Base-by-base conservation (phyloP, 2,329 filamentous ascomycete genomes). In the Microdochium nivale region DNA sequence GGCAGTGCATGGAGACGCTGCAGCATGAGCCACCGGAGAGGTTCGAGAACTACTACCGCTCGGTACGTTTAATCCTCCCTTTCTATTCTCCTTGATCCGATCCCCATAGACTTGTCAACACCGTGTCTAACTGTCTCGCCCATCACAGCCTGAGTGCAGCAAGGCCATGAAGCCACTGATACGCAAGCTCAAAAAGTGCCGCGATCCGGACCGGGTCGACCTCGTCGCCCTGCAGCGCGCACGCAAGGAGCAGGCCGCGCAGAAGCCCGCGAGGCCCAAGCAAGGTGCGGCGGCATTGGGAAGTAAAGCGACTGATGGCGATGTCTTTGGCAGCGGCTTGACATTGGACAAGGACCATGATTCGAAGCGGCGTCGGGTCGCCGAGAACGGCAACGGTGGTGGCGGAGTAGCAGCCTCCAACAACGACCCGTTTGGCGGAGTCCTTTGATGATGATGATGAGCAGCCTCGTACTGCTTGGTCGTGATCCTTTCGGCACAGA, bases 201-300 rank as follows among this genome's bases (percentile, higher is more conserved):
- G 84, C 52, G 87, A 92, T 60, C 87, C 87, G 0, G 84, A 88
- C 58, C 81, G 87, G 52, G 81, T 79, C 44, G 86, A 91, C 65
- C 67, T 91, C 3, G 83, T 90, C 19, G 83, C 82, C 48, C 69
- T 87, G 49, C 84, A 88, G 60, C 77, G 78, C 56, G 80, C 81
- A 21, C 77, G 84, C 59, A 81, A 81, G 48, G 79, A 83, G 59
- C 71, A 76, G 53, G 69, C 68, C 1, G 54, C 62, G 44, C 68
- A 70, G 46, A 70, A 68, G 50, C 70, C 70, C n/a, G n/a, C n/a
- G 35, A 72, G 67, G 11, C 57, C 68, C 19, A 63, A 71, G 51
- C 50, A n/a, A n/a, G n/a, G n/a, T n/a, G n/a, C 56, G 48, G 25
- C 56, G 49, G 4, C 63, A 71, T 62, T 77, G 70, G 56, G 61